Conservation (phyloP, 257 asterid species). For the Scutellaria barbata region DNA sequence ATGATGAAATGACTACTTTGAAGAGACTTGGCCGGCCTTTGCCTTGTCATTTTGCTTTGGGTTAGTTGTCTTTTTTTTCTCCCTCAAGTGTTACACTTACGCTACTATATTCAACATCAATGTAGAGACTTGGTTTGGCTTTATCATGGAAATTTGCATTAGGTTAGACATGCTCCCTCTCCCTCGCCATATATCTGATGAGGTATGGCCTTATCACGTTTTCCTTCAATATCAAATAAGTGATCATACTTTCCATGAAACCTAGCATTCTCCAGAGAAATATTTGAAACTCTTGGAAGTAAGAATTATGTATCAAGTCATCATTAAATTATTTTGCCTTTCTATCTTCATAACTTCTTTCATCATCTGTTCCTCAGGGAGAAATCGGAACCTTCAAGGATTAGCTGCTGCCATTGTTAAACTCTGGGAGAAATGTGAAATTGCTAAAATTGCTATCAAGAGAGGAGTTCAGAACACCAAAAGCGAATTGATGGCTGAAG, state of each 20-base stretch:
- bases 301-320: conserved; percentile 21
- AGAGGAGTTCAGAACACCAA: conserved; percentile 96
- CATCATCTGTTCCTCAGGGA: conserved; percentile 56
- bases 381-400: conserved; percentile 91
- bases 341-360: conserved; percentile 30
- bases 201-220: conserved; percentile 6
- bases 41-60: conserved; percentile 93
- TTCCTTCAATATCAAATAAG: background rate
- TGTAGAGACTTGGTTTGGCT: background rate
- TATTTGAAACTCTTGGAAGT: conserved; percentile 17
- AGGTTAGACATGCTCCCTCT: too few species aligned
- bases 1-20: conserved; percentile 88
- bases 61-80: conserved; percentile 49
- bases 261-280: conserved; percentile 7
- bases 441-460: conserved; percentile 89
- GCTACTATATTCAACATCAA: background rate
- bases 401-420: conserved; percentile 89
- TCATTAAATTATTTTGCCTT: conserved; percentile 11
- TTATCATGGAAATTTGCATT: conserved; percentile 21
- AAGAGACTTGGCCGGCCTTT: conserved; percentile 91
- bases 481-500: conserved; percentile 94
- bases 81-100: background rate
- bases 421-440: conserved; percentile 99
- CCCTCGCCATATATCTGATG: conserved; percentile 12
- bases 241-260: conserved; percentile 13